phyloP scores from a whole-genome alignment of 1,284 basidiomycete species.

The Papiliotrema nemorosa region DNA sequence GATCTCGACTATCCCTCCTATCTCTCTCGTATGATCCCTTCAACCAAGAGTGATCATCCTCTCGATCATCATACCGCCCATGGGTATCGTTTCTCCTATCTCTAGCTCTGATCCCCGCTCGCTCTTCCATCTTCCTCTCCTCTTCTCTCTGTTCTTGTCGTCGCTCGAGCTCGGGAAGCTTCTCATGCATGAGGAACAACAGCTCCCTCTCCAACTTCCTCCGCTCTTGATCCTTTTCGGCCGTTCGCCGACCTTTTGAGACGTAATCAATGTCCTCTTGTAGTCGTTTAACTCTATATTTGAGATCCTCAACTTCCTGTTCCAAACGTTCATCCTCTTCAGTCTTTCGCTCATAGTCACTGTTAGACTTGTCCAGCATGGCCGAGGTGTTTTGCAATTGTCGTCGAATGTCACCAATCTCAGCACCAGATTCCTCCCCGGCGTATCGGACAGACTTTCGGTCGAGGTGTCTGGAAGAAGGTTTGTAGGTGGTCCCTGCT shows the following conservation, averaged over 20 bases:
- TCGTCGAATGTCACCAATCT: slow-evolving; percentile 82
- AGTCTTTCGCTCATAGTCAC: slow-evolving; percentile 60
- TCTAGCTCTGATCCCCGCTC: slow-evolving; percentile 73
- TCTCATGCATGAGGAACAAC: slow-evolving; percentile 81
- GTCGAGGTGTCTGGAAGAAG: slow-evolving; percentile 83
- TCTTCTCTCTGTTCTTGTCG: slow-evolving; percentile 77
- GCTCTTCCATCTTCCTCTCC: slow-evolving; percentile 68
- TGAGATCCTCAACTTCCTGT: slow-evolving; percentile 82
- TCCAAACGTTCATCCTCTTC: slow-evolving; percentile 85
- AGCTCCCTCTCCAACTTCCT: slow-evolving; percentile 86
- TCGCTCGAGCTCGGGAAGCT: slow-evolving; percentile 84
- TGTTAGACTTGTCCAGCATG: slow-evolving; percentile 71
- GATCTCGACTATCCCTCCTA: slow-evolving; percentile 31
- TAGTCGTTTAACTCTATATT: slow-evolving; percentile 78
- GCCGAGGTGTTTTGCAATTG: slow-evolving; percentile 77
- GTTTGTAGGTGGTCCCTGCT: slow-evolving; percentile 63
- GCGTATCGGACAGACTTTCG: slow-evolving; percentile 74
- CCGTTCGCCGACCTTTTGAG: slow-evolving; percentile 69
- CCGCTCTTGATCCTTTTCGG: slow-evolving; percentile 78
- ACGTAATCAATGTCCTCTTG: slow-evolving; percentile 93
- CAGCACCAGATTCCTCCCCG: slow-evolving; percentile 65
- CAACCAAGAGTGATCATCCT: slow-evolving; percentile 39
- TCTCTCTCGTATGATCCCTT: slow-evolving; percentile 50
- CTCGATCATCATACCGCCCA: slow-evolving; percentile 57
- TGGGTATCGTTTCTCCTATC: slow-evolving; percentile 81